Conservation (phyloP, 257 asterid species). For the Lycium barbarum region DNA sequence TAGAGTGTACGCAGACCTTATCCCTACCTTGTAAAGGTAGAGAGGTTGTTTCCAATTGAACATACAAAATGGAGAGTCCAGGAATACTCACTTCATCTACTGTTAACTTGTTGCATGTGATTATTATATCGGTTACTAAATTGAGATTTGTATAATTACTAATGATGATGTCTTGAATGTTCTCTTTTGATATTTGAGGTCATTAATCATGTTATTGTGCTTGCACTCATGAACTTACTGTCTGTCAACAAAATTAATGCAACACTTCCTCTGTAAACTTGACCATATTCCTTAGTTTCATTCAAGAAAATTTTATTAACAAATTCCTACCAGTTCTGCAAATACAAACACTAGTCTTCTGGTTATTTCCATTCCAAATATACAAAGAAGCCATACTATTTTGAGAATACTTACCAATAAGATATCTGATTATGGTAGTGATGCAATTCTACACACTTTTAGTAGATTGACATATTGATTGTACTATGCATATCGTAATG, state of each 20-base stretch:
- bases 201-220: background rate
- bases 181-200: background rate
- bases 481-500: background rate
- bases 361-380: background rate
- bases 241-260: background rate
- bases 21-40: too few species aligned
- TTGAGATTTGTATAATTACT: background rate
- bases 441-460: background rate
- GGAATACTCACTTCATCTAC: background rate
- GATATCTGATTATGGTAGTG: background rate
- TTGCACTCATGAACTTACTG: background rate
- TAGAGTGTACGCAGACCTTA: too few species aligned
- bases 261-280: background rate
- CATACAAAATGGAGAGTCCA: background rate
- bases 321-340: background rate
- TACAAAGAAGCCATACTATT: background rate
- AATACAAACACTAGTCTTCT: background rate
- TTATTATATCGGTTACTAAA: background rate
- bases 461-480: background rate
- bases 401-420: background rate
- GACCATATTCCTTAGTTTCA: background rate
- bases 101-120: background rate
- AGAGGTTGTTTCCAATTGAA: background rate
- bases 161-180: background rate
- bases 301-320: background rate